Evolutionary conservation across 352 stramenopile genomes (phyloP), one percentile per base, ranked within the genome.

Genomic region (Globisporangium okanoganense): DNA sequence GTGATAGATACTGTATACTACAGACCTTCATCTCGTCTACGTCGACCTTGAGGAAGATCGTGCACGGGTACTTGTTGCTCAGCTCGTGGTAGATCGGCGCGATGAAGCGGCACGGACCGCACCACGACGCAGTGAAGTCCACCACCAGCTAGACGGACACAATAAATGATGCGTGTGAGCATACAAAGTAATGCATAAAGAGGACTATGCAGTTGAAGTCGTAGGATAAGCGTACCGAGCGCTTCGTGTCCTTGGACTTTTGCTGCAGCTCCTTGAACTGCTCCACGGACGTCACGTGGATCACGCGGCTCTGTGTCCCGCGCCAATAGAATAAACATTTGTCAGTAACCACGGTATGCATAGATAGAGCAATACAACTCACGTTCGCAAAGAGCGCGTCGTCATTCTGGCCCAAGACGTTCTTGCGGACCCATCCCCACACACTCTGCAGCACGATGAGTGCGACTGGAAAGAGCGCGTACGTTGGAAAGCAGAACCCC

Each of bases 101-200:
- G 33, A 96, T 96, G 65, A 73, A 79, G 60, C 90, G 89, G 64
- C 90, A 97, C 20, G 90, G 88, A 6, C 81, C 82, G 50, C 90
- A 97, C 88, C 90, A 97, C 25, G 86, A 83, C 4, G 90, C 90
- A 16, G 85, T 92, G 66, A 96, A 97, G 65, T 95, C 86, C 55
- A 96, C 81, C 4, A 96, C 78, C 25, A 90, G 66, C 76, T 85
- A 41, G 9, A 4, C 48, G 51, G 5, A 24, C n/a, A n/a, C 33
- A 54, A 38, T n/a, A 40, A 54, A 27, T 27, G 43, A 49, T 18
- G 25, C 43, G 29, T 33, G 29, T 33, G 29, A 33, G 29, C 29
- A 6, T 33, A 29, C 22, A 16, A 20, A 6, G n/a, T 1, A 24
- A 14, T 20, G 8, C 2, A 45, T n/a, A 10, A 8, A 31, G 31